A percentile compares a stretch with the other conserved stretches of the same genome.
These are phyloP conservation scores for Elsinoe arachidis DNA, from an alignment of 2,329 filamentous ascomycete genomes.

Conservation along the genomic window DNA sequence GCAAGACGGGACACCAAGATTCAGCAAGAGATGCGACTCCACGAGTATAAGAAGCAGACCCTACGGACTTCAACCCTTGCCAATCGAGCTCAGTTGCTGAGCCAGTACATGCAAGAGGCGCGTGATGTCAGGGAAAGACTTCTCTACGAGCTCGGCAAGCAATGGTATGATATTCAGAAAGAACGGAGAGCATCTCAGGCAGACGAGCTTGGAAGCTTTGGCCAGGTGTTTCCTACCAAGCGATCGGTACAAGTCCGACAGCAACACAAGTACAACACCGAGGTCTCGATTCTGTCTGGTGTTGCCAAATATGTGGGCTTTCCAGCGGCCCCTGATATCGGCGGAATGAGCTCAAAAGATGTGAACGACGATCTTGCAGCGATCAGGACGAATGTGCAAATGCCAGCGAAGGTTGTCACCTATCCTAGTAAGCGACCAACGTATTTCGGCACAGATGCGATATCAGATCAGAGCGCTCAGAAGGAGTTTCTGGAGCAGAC, in stretches of 20 bases:
- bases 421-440: conserved; percentile 11
- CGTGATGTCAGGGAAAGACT: conserved; percentile 74
- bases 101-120: conserved; percentile 80
- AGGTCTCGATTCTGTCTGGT: conserved; percentile 83
- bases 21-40: conserved; percentile 63
- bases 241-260: conserved; percentile 71
- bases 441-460: conserved; percentile 7
- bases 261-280: conserved; percentile 85
- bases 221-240: conserved; percentile 69
- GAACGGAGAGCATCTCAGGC: conserved; percentile 73
- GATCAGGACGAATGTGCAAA: conserved; percentile 61
- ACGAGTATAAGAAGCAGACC: conserved; percentile 64
- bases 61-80: conserved; percentile 69
- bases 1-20: conserved; percentile 73
- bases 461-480: conserved; percentile 28
- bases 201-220: conserved; percentile 71
- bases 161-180: conserved; percentile 88
- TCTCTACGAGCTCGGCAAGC: conserved; percentile 71
- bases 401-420: conserved; percentile 6
- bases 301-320: conserved; percentile 94
- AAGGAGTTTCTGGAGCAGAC: conserved; percentile 85
- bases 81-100: conserved; percentile 75
- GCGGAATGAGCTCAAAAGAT: conserved; percentile 61
- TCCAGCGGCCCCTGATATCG: conserved; percentile 82
- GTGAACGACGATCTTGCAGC: conserved; percentile 79